Evolutionary conservation across 2,329 filamentous ascomycete genomes (phyloP).

Genomic region (Westerdykella ornata): DNA sequence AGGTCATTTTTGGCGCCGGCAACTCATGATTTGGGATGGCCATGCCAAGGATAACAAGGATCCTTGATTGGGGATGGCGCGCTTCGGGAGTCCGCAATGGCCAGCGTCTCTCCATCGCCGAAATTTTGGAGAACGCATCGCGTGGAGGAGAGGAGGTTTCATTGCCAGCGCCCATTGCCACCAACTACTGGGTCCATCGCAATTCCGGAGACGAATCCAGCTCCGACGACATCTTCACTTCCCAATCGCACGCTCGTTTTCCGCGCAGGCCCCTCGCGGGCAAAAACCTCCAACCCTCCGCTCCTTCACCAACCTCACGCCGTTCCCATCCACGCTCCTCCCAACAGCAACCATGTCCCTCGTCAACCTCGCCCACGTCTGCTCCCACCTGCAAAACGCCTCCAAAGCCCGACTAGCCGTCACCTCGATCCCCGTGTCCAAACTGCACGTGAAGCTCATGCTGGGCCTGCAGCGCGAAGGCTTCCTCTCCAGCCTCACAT

Average conservation of each 20-base stretch:
- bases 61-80: background rate
- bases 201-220: background rate
- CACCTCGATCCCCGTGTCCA: constrained; percentile 74
- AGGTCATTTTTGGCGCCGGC: background rate
- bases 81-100: constrained; percentile 3
- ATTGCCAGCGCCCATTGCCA: constrained; percentile 15
- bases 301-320: background rate
- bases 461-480: constrained; percentile 76
- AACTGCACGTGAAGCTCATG: constrained; percentile 69
- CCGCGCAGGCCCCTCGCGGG: constrained; percentile 25
- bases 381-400: constrained; percentile 87
- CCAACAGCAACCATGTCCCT: constrained; percentile 55
- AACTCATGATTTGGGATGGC: too few species aligned
- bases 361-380: constrained; percentile 68
- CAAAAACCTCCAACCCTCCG: constrained; percentile 4
- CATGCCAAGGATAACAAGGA: too few species aligned
- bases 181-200: constrained; percentile 8
- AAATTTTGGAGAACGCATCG: constrained; percentile 19
- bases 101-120: constrained; percentile 15
- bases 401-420: constrained; percentile 74
- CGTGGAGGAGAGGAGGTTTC: background rate
- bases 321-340: constrained; percentile 1
- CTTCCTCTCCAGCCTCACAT: constrained; percentile 73
- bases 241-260: constrained; percentile 7
- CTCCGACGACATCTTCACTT: background rate